Evolutionary conservation across 1,139 yeast genomes (phyloP), one percentile per base, ranked within the genome.

Genomic region (Wickerhamiella infanticola): DNA sequence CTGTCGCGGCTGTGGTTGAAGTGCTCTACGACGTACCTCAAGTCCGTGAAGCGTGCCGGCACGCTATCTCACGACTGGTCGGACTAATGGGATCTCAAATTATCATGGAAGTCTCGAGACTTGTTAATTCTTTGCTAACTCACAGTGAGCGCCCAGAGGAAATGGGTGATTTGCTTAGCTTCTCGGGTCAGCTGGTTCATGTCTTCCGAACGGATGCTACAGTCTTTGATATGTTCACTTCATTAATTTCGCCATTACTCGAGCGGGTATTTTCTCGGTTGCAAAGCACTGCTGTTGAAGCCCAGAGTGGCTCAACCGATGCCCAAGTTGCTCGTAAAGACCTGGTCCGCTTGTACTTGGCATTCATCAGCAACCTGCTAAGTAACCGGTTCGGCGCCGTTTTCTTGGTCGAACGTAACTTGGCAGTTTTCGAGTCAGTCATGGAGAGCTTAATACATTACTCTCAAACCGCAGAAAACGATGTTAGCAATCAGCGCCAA

Each of bases 131-230:
- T n/a, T 68, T 83, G 45, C 70, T 93, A 60, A 46, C 43, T 9
- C 74, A 82, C n/a, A 75, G 74, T 42, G 73, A 76, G 56, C 76
- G 73, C 50, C 65, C 74, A 6, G 63, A 69, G 43, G 98, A 90
- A 60, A 65, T 88, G 58, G 72, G 75, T 41, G 95, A 85, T 58
- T 86, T 93, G 59, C 65, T 86, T 48, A 75, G 90, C 44, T 90
- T 90, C 60, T 67, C 90, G 54, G 93, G 95, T 5, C 97, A 90
- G 63, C 74, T 90, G 50, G 76, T 82, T 43, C 97, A 90, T 62
- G 74, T 71, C 55, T 85, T 81, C 63, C 75, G 77, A 56, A 68
- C 69, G 42, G 81, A 82, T 54, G 77, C 75, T 40, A 73, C 72
- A 43, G 75, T 88, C 47, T 85, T 81, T 61, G 79, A 78, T 55